These are phyloP conservation scores for Cladophialophora psammophila DNA, from an alignment of 2,329 filamentous ascomycete species.

Conservation along the genomic window DNA sequence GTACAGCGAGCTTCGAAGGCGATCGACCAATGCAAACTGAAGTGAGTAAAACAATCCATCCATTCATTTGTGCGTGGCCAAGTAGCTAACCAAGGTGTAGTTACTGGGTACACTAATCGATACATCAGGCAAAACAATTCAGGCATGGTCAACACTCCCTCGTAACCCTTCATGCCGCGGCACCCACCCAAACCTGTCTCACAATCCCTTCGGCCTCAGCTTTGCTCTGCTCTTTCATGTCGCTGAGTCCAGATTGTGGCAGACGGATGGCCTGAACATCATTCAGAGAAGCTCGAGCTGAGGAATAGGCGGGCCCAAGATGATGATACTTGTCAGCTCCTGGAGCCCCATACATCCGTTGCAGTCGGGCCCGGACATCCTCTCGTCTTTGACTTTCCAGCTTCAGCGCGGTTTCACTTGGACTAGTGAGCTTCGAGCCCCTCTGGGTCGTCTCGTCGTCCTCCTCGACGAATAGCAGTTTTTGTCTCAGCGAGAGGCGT, in stretches of 20 bases:
- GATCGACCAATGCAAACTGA: not conserved
- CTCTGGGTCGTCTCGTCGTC: constrained; percentile 1
- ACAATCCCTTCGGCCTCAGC: constrained; percentile 22
- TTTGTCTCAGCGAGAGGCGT: constrained; percentile 11
- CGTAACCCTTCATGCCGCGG: constrained; percentile 10
- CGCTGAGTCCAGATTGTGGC: constrained; percentile 1
- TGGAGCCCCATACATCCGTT: constrained; percentile 24
- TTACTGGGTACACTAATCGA: not conserved
- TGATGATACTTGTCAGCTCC: constrained; percentile 27
- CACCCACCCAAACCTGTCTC: constrained; percentile 22
- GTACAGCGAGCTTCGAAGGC: not conserved
- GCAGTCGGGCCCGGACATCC: constrained; percentile 19
- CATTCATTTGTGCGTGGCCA: not conserved
- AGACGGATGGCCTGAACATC: constrained; percentile 26
- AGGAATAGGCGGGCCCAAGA: constrained; percentile 29
- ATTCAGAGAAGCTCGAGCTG: constrained; percentile 25
- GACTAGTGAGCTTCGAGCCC: constrained; percentile 4
- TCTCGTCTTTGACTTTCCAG: constrained; percentile 26
- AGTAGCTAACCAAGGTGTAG: not conserved
- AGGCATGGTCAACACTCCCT: not conserved
- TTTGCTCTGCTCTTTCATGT: constrained; percentile 10
- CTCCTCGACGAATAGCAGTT: not conserved
- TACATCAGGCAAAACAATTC: not conserved
- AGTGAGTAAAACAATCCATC: not conserved
- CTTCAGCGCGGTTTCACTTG: constrained; percentile 24